A percentile compares a stretch with the other conserved stretches of the same genome.
phyloP scores from a whole-genome alignment of 2,329 filamentous ascomycete genomes.

The Fulvia fulva region DNA sequence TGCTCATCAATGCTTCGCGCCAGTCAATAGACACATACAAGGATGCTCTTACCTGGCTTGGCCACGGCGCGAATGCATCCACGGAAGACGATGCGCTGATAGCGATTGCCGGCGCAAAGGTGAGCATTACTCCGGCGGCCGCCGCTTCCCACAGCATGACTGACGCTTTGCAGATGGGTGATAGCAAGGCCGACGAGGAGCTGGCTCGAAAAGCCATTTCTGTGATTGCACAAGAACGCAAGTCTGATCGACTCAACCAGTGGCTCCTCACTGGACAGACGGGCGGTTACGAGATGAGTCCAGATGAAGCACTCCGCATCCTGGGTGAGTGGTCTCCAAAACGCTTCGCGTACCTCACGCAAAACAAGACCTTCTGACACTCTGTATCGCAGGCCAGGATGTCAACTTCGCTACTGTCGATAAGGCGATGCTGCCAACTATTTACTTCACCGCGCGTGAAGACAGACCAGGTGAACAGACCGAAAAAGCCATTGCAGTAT shows the following conservation, averaged over 20 bases:
- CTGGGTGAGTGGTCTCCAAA: background rate
- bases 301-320: constrained; percentile 48
- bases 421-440: constrained; percentile 16
- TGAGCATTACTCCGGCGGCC: constrained; percentile 33
- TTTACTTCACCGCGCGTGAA: constrained; percentile 23
- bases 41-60: constrained; percentile 61
- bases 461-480: constrained; percentile 31
- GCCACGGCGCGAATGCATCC: constrained; percentile 41
- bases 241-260: constrained; percentile 51
- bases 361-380: constrained; percentile 27
- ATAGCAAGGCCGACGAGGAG: constrained; percentile 48
- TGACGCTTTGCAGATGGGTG: constrained; percentile 41
- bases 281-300: constrained; percentile 51
- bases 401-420: constrained; percentile 16
- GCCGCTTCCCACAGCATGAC: background rate
- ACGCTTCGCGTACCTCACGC: too few species aligned
- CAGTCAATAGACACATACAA: constrained; percentile 57
- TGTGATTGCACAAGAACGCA: constrained; percentile 56
- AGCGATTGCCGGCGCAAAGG: constrained; percentile 55
- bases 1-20: constrained; percentile 56
- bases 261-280: constrained; percentile 53
- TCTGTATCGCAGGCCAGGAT: constrained; percentile 29
- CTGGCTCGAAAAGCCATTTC: constrained; percentile 53
- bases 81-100: constrained; percentile 56
- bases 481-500: constrained; percentile 31